Evolutionary conservation across 306 rosid genomes (phyloP).

Genomic region (Geum urbanum): DNA sequence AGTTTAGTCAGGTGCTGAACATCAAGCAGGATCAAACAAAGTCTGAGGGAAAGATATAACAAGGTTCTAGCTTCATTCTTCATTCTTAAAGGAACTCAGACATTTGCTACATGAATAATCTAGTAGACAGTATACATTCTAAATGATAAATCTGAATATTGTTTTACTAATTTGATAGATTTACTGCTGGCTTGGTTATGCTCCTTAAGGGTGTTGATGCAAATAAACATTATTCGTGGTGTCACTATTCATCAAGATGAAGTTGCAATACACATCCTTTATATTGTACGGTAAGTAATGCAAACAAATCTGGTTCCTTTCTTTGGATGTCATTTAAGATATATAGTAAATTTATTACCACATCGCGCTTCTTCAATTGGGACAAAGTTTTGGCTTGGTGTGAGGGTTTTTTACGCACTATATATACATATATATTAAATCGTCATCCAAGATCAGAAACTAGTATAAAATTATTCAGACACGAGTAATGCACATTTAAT

Average conservation of each 20-base stretch:
- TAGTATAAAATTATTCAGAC: neutral
- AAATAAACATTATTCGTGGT: conserved; percentile 93
- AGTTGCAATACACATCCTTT: conserved; percentile 73
- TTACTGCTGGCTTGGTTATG: conserved; percentile 64
- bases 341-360: neutral
- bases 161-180: conserved; percentile 34
- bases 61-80: too few relatives aligned
- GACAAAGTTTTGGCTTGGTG: neutral
- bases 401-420: neutral
- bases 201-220: conserved; percentile 78
- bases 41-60: too few relatives aligned
- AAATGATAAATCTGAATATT: neutral
- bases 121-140: too few relatives aligned
- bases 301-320: conserved; percentile 3
- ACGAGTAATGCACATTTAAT: neutral
- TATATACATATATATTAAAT: neutral
- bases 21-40: too few relatives aligned
- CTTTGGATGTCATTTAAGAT: neutral
- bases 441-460: neutral
- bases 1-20: too few relatives aligned
- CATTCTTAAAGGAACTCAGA: neutral
- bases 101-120: neutral
- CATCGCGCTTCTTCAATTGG: neutral
- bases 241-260: conserved; percentile 94
- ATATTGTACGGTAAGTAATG: conserved; percentile 57